These are phyloP conservation scores for Cercospora sp. DNA, from an alignment of 2,329 filamentous ascomycete genomes.

Conservation along the genomic window DNA sequence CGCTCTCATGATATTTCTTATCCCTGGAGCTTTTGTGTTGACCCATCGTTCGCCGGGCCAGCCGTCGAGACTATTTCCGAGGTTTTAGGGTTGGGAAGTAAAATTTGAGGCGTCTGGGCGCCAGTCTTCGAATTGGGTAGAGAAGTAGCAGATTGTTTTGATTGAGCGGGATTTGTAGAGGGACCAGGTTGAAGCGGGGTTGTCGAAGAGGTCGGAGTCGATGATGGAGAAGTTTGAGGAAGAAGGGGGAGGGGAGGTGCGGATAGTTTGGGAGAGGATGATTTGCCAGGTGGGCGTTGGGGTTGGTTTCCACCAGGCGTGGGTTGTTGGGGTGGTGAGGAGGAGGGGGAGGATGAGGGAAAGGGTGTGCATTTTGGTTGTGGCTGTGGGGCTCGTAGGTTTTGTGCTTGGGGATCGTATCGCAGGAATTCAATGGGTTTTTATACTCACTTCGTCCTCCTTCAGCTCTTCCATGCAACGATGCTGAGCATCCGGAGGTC, in stretches of 20 bases:
- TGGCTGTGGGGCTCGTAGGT: no score
- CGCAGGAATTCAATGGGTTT: background rate
- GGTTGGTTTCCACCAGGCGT: no score
- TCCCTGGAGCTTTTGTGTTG: constrained; percentile 56
- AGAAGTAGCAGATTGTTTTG: constrained; percentile 68
- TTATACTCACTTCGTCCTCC: background rate
- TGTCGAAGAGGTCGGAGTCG: constrained; percentile 19
- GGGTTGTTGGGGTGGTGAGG: no score
- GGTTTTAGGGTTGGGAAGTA: constrained; percentile 47
- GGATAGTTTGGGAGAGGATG: constrained; percentile 4
- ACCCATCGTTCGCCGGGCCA: constrained; percentile 71
- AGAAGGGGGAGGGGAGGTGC: no score
- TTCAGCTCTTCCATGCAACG: background rate
- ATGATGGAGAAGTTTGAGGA: constrained; percentile 4
- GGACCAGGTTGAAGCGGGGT: constrained; percentile 7
- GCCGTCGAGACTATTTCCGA: constrained; percentile 60
- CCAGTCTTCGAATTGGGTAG: constrained; percentile 67
- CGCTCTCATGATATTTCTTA: constrained; percentile 63
- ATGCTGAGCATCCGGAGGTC: background rate
- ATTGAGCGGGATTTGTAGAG: constrained; percentile 7
- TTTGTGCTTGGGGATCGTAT: no score
- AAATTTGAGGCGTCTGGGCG: constrained; percentile 65
- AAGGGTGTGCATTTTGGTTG: no score
- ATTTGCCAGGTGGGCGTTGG: constrained; percentile 12
- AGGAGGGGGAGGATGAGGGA: no score